Conservation (phyloP, 306 rosid species). For the Chamaecrista fasciculata region DNA sequence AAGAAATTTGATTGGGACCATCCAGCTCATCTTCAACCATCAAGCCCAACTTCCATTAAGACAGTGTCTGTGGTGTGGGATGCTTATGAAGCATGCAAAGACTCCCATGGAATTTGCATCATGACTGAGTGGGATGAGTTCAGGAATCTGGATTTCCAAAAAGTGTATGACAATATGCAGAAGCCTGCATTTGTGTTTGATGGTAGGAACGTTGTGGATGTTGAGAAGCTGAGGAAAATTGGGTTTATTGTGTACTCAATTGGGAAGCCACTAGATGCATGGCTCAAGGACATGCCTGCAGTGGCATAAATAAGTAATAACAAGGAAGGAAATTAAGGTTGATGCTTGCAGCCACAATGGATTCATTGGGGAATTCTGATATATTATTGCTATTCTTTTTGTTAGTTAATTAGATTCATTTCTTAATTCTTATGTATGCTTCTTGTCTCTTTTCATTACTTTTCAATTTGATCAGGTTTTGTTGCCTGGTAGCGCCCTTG, state of each 20-base stretch:
- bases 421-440: conserved; percentile 14
- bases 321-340: too few relatives aligned
- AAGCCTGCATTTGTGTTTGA: conserved; percentile 79
- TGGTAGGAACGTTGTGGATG: conserved; percentile 68
- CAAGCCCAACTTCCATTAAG: conserved; percentile 57
- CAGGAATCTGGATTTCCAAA: conserved; percentile 57
- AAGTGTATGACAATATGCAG: conserved; percentile 62
- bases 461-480: conserved; percentile 21
- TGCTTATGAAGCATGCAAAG: conserved; percentile 72
- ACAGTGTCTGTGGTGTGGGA: conserved; percentile 64
- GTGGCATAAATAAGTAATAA: conserved; percentile 39
- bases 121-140: conserved; percentile 87
- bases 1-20: conserved; percentile 81
- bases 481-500: conserved; percentile 15
- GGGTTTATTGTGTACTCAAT: conserved; percentile 75
- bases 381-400: background rate
- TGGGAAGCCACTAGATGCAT: conserved; percentile 74
- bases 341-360: too few relatives aligned
- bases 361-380: conserved; percentile 19
- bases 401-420: too few relatives aligned
- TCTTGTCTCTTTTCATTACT: conserved; percentile 15
- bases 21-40: conserved; percentile 73
- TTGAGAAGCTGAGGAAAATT: conserved; percentile 54
- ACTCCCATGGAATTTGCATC: conserved; percentile 66
- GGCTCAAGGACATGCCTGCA: conserved; percentile 91